Evolutionary conservation across 805 yeast genomes (phyloP), one percentile per base, ranked within the genome.

Genomic region (Suhomyces canberraensis): DNA sequence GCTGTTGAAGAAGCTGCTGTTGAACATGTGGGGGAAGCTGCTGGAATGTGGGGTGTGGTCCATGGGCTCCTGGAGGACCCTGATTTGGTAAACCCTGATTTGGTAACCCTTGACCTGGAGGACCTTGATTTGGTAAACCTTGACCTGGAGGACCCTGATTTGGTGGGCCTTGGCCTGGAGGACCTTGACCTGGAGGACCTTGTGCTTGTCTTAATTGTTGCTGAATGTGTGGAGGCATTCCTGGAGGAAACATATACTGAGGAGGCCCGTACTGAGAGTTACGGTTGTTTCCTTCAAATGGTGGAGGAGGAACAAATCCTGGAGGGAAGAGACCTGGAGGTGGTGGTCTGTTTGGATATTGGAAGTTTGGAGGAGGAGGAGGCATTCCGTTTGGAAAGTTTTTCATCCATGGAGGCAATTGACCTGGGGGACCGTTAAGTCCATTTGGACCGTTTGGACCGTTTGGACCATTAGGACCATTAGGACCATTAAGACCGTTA

Each of bases 271-370:
- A 40, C 22, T 35, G 46, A 5, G 31, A 18, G 13, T 36, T 34
- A 13, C 33, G n/a, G n/a, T n/a, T 34, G 21, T 36, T 39, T 9
- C 43, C 42, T 34, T 33, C 36, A 29, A 24, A 32, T 18, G 38
- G 37, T 11, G 35, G 45, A 3, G 45, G 47, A 7, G 45, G 49
- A 13, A 35, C 31, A 13, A 22, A 42, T 5, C 42, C 45, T 17
- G 45, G 48, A 8, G 43, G 69, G 16, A 51, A 53, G 65, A 63
- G 57, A 5, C 67, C 68, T 13, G 67, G 66, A 3, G 64, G 64
- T 17, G 11, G 31, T 28, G 21, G 31, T 8, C 21, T 13, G 15
- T 26, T 21, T 26, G 29, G 26, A n/a, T n/a, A n/a, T n/a, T n/a
- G n/a, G n/a, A 7, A 20, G 28, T 8, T 20, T 13, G 28, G 21